These are phyloP conservation scores for Fusarium poae DNA, from an alignment of 2,329 filamentous ascomycete genomes.

Conservation along the genomic window DNA sequence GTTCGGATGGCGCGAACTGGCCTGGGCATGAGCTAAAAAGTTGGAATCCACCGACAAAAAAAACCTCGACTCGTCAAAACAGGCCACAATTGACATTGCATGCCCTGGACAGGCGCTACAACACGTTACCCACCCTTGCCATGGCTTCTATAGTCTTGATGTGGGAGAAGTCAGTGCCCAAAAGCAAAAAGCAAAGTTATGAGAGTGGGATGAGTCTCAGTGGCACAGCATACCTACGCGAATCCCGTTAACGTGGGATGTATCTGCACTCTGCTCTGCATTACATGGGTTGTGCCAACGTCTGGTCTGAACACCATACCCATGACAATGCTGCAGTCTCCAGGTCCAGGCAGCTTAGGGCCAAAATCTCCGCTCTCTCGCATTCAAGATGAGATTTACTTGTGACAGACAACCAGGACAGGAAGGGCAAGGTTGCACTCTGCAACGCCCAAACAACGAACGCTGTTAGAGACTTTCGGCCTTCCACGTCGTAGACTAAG, in stretches of 20 bases:
- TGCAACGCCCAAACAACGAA: slow-evolving; percentile 17
- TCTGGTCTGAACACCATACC: slow-evolving; percentile 3
- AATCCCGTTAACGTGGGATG: slow-evolving; percentile 20
- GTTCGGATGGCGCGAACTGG: slow-evolving; percentile 37
- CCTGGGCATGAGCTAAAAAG: slow-evolving; percentile 28
- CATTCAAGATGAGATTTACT: slow-evolving; percentile 32
- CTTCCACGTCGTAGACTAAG: neutral
- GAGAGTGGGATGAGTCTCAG: slow-evolving; percentile 20
- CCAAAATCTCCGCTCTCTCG: slow-evolving; percentile 34
- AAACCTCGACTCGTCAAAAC: slow-evolving; percentile 34
- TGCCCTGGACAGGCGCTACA: slow-evolving; percentile 19
- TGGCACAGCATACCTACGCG: slow-evolving; percentile 22
- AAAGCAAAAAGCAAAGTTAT: slow-evolving; percentile 8
- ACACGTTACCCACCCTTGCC: slow-evolving; percentile 32
- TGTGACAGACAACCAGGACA: slow-evolving; percentile 15
- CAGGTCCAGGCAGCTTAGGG: slow-evolving; percentile 13
- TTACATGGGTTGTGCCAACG: slow-evolving; percentile 17
- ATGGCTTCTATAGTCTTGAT: slow-evolving; percentile 2
- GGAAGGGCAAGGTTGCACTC: slow-evolving; percentile 2
- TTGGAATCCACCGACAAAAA: slow-evolving; percentile 27
- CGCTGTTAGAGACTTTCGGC: neutral
- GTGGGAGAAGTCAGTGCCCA: slow-evolving; percentile 10
- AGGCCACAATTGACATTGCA: slow-evolving; percentile 33
- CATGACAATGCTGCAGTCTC: slow-evolving; percentile 2
- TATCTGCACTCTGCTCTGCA: neutral